Evolutionary conservation across 306 rosid species (phyloP), one percentile per base, ranked within the genome.

Genomic region (Clitoria ternatea): DNA sequence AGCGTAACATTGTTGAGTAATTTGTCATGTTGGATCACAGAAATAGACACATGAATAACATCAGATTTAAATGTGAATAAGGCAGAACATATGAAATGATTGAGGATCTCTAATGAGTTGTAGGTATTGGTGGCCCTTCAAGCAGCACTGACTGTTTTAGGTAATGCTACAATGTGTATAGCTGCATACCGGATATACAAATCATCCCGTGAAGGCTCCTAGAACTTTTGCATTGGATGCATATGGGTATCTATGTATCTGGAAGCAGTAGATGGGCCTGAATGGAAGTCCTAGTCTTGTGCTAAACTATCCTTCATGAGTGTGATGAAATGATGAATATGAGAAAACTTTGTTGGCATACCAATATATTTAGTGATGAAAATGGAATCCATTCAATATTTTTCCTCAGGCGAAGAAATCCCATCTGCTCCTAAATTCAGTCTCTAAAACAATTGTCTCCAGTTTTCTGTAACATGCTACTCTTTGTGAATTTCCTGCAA

Each of bases 91-190:
- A 44, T 23, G 57, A 53, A 26, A 64, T 79, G 72, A 72, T 69
- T 45, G 53, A 6, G 68, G 9, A 30, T 66, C 39, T 39, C 40
- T 59, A 23, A 27, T 81, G 82, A 75, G 13, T 80, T 87, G 77
- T 52, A 95, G 99, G 96, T 89, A 52, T 70, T 95, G 89, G 99
- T 95, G 79, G 96, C 96, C 78, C 87, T 95, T 77, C 96, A 95
- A 80, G 99, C 91, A 11, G 94, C 92, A 29, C 80, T 95, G 44
- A 95, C 99, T 36, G 85, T 85, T n/a, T 53, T 87, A 68, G 99
- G 99, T 67, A 91, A 95, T 54, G 83, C 82, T 39, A 89, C 97
- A 27, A 89, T 95, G 97, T 91, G 97, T 70, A 61, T 85, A 37
- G 99, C 97, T 77, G 96, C 96, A 55, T 91, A 80, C 75, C 87